phyloP scores from a whole-genome alignment of 495 filamentous ascomycete species.

The Neurospora intermedia region DNA sequence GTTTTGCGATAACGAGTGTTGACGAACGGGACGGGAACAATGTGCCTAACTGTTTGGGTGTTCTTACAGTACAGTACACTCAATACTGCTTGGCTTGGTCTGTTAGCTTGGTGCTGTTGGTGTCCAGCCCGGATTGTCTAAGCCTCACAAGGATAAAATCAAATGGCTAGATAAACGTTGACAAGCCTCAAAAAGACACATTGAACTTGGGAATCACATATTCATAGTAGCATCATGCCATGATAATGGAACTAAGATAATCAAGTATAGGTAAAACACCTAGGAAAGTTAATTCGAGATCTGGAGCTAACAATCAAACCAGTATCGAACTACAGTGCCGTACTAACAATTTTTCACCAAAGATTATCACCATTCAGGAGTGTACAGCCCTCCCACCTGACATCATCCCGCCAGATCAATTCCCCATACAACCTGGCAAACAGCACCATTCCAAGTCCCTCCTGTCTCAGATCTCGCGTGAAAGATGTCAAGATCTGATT shows the following conservation, averaged over 20 bases:
- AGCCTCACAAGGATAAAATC: too few relatives aligned
- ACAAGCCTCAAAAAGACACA: too few relatives aligned
- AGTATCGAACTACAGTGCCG: not conserved
- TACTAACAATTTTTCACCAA: not conserved
- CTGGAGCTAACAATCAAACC: too few relatives aligned
- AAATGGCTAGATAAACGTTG: too few relatives aligned
- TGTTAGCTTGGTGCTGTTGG: too few relatives aligned
- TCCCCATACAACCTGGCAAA: not conserved
- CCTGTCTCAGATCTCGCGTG: not conserved
- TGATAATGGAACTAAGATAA: too few relatives aligned
- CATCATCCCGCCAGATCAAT: not conserved
- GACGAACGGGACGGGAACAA: not conserved
- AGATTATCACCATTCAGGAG: not conserved
- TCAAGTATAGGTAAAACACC: too few relatives aligned
- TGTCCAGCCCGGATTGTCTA: too few relatives aligned
- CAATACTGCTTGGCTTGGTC: too few relatives aligned
- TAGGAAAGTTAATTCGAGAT: too few relatives aligned
- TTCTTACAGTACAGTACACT: not conserved
- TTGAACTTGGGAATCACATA: too few relatives aligned
- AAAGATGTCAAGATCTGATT: not conserved
- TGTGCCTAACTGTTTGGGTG: not conserved
- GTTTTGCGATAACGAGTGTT: not conserved
- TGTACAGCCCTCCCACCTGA: not conserved
- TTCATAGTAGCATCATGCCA: too few relatives aligned
- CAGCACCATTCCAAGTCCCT: not conserved